Percentiles rank a stretch among this genome's conserved stretches.
Conservation (phyloP, 2,329 filamentous ascomycete species). For the Fusarium ambrosium region DNA sequence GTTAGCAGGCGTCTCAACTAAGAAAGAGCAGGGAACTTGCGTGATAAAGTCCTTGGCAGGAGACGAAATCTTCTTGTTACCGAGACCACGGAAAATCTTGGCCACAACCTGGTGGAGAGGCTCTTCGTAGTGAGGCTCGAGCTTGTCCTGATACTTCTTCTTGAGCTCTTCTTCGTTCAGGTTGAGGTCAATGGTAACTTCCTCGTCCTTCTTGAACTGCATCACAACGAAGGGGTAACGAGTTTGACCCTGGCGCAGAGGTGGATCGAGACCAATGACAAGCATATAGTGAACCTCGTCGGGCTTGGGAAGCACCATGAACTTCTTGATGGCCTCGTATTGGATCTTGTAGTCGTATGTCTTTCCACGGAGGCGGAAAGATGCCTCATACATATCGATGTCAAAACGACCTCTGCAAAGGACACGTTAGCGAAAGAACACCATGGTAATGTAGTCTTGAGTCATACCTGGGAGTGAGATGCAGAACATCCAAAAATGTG, state of each 20-base stretch:
- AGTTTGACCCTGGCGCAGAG: constrained; percentile 95
- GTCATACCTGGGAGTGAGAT: constrained; percentile 88
- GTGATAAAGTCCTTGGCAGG: constrained; percentile 95
- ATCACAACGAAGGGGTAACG: constrained; percentile 98
- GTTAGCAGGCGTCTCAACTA: constrained; percentile 48
- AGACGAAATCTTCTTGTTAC: constrained; percentile 93
- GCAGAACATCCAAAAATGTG: constrained; percentile 95
- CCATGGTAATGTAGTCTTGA: neutral
- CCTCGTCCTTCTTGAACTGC: constrained; percentile 98
- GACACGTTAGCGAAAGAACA: constrained; percentile 12
- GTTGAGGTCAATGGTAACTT: constrained; percentile 96
- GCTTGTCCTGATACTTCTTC: constrained; percentile 87
- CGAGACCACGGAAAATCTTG: constrained; percentile 93
- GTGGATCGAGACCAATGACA: constrained; percentile 93
- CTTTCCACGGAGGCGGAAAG: constrained; percentile 96
- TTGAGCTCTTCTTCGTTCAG: constrained; percentile 91
- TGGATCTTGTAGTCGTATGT: constrained; percentile 99
- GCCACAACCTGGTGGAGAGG: constrained; percentile 94
- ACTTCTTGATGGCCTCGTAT: constrained; percentile 98
- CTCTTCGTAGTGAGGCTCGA: constrained; percentile 91
- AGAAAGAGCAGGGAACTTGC: constrained; percentile 54
- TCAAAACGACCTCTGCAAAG: constrained; percentile 91
- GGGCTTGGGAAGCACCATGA: constrained; percentile 98
- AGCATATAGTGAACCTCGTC: constrained; percentile 97
- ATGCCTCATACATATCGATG: constrained; percentile 99